Conservation (phyloP, 768 basidiomycete genomes). For the Candolleomyces efflorescens region DNA sequence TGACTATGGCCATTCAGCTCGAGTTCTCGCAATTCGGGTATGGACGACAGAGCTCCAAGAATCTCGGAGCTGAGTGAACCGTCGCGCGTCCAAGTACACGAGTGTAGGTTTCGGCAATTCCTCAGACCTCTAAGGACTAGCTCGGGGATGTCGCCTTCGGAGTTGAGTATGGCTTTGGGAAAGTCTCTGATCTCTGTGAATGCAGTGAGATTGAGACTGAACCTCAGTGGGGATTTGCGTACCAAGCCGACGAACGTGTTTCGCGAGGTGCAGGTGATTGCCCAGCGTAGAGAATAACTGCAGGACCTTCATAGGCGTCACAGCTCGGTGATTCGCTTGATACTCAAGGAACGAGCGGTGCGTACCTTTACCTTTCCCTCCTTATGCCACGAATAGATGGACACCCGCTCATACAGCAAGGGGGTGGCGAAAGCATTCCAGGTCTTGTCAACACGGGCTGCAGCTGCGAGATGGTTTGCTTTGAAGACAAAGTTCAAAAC, state of each 20-base stretch:
- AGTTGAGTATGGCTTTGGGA: constrained; percentile 44
- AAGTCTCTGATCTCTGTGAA: constrained; percentile 69
- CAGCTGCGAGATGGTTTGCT: constrained; percentile 44
- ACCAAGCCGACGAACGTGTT: constrained; percentile 57
- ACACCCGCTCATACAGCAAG: constrained; percentile 52
- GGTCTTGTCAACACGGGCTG: constrained; percentile 54
- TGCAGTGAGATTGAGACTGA: not conserved
- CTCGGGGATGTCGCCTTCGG: constrained; percentile 30
- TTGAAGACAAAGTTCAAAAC: constrained; percentile 49
- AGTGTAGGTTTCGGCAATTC: constrained; percentile 57
- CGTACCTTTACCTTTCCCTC: constrained; percentile 57
- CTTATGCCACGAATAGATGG: constrained; percentile 70
- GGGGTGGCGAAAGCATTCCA: constrained; percentile 51
- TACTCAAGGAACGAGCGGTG: not conserved
- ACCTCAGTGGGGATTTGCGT: constrained; percentile 15
- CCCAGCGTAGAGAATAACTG: constrained; percentile 62
- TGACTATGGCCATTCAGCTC: constrained; percentile 70
- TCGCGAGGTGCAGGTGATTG: constrained; percentile 49
- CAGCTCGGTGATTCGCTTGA: not conserved
- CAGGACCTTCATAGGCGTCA: constrained; percentile 42
- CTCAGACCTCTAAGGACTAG: constrained; percentile 46
- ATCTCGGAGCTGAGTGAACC: constrained; percentile 63
- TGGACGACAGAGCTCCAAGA: constrained; percentile 45
- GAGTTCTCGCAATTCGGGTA: constrained; percentile 44
- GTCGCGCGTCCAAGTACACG: constrained; percentile 79